Base-by-base conservation (phyloP, 2,329 filamentous ascomycete species). In the Coniella lustricola region DNA sequence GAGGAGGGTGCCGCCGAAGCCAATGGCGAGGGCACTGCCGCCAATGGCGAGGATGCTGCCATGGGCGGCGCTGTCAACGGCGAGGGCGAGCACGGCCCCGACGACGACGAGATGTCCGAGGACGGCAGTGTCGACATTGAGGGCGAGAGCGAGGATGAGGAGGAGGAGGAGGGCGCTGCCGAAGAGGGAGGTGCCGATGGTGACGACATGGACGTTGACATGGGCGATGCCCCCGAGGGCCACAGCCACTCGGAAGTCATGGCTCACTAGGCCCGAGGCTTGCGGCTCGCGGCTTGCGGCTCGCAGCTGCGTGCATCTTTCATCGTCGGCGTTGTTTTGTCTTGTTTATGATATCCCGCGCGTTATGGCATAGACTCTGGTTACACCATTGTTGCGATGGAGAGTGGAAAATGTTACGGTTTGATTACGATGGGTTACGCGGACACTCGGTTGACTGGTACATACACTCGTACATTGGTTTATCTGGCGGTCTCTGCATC, bases 1-100 rank as follows among this genome's bases (percentile, higher is more conserved):
- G 77, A 73, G 8, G 75, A 79, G 48, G 77, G 72, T 44, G 69
- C 73, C 25, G 72, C 67, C 4, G 70, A 69, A 22, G 62, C 50
- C 17, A 56, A 50, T 16, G 57, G 52, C 21, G 55, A 51, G 33
- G 48, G 38, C 22, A 50, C 52, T 42, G 40, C 47, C 38, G 31
- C 31, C 17, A 39, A 33, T 13, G 55, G 47, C 14, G 56, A 61
- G 48, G 64, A 67, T 39, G 58, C 62, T 1, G 56, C 59, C 16
- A 66, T 66, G 64, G 62, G 56, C 8, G 62, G 62, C 20, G 56
- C 54, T 20, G 33, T 52, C 29, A 46, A 46, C 18, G 54, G 52
- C 43, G 57, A 58, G 25, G 62, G 45, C 7, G 62, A 60, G 35
- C 57, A 57, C 32, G 63, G 55, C 16, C 58, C 39, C 13, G 62